phyloP scores from a whole-genome alignment of 345 rosid genomes.

The Reutealis trisperma region DNA sequence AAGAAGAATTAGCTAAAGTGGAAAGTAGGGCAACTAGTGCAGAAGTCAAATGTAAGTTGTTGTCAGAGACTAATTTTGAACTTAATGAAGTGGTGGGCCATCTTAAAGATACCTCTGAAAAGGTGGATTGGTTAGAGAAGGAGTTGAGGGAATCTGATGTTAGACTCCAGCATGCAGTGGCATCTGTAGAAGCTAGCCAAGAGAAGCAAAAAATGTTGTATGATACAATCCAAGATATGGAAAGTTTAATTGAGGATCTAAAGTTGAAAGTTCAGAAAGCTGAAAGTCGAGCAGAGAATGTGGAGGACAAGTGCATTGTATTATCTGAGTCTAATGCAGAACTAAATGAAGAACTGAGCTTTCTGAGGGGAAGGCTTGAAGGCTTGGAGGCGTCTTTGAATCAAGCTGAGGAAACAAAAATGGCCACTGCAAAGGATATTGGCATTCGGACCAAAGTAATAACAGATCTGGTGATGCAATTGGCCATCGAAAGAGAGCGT shows the following conservation, averaged over 20 bases:
- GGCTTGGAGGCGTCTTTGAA: slow-evolving; percentile 61
- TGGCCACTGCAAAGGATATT: slow-evolving; percentile 67
- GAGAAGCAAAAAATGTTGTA: slow-evolving; percentile 73
- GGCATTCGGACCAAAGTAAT: slow-evolving; percentile 63
- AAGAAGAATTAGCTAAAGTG: slow-evolving; percentile 43
- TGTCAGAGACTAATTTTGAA: slow-evolving; percentile 48
- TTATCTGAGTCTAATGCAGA: slow-evolving; percentile 80
- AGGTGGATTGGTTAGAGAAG: slow-evolving; percentile 61
- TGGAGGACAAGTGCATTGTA: slow-evolving; percentile 70
- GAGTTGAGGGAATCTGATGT: slow-evolving; percentile 65
- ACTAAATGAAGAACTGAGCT: slow-evolving; percentile 63
- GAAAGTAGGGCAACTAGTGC: slow-evolving; percentile 56
- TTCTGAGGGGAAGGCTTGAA: slow-evolving; percentile 66
- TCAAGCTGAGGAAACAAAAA: slow-evolving; percentile 71
- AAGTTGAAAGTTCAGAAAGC: slow-evolving; percentile 70
- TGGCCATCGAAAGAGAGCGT: slow-evolving; percentile 82
- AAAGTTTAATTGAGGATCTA: slow-evolving; percentile 69
- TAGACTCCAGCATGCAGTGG: slow-evolving; percentile 70
- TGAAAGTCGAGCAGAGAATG: slow-evolving; percentile 69
- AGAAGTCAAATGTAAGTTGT: slow-evolving; percentile 48
- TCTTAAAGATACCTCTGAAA: slow-evolving; percentile 56
- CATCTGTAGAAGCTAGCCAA: slow-evolving; percentile 80
- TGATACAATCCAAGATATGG: slow-evolving; percentile 81
- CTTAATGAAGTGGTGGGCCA: slow-evolving; percentile 52
- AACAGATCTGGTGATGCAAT: slow-evolving; percentile 70